These are phyloP conservation scores for Fusarium irregulare DNA, from an alignment of 2,329 filamentous ascomycete species.

Conservation along the genomic window DNA sequence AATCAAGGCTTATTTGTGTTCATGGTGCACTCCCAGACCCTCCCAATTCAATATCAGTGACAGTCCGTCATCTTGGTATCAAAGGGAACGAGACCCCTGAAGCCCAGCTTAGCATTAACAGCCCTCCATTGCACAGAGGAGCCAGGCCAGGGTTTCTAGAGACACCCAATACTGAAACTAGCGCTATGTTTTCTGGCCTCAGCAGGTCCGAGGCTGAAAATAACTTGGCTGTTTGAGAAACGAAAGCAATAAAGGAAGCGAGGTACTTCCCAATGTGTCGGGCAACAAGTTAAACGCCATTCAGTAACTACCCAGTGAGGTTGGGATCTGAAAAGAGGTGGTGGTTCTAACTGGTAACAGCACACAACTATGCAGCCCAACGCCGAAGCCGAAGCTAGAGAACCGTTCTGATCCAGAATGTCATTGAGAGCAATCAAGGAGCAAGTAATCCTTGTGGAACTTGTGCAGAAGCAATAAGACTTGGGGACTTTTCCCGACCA, in stretches of 20 bases:
- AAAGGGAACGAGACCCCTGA: conserved; percentile 1
- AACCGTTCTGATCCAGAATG: not conserved
- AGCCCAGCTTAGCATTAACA: not conserved
- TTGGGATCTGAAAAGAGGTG: not conserved
- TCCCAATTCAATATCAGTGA: not conserved
- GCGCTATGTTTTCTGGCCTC: not conserved
- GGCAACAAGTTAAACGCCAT: not conserved
- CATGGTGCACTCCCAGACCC: not conserved
- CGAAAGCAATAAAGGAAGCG: not conserved
- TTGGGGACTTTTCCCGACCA: not conserved
- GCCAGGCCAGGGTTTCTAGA: not conserved
- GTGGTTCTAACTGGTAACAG: not conserved
- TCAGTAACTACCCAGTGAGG: not conserved
- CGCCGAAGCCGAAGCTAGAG: not conserved
- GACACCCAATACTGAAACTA: conserved; percentile 13
- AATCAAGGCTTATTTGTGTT: not conserved
- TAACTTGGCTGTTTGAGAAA: not conserved
- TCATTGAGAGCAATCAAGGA: not conserved
- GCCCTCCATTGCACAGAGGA: not conserved
- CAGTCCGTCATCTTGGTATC: not conserved
- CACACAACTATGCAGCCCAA: not conserved
- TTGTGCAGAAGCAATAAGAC: not conserved
- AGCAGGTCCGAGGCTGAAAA: not conserved
- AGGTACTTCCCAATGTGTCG: not conserved
- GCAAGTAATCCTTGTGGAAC: not conserved